These are phyloP conservation scores for Epicoccum sorghinum DNA, from an alignment of 2,329 filamentous ascomycete species.

Conservation along the genomic window DNA sequence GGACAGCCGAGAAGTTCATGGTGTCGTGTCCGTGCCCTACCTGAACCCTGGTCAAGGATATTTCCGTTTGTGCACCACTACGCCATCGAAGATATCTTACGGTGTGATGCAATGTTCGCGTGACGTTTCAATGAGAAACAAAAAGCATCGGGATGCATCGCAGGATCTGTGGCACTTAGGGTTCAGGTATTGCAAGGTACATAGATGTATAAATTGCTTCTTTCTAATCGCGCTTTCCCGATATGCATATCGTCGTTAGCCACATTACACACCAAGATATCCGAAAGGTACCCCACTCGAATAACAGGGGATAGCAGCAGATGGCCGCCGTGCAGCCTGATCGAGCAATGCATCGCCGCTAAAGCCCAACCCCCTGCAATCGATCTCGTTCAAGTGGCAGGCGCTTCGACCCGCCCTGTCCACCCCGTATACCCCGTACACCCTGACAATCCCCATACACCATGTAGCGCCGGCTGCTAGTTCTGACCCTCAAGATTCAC, in stretches of 20 bases:
- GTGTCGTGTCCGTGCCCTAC: neutral
- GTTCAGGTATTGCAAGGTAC: neutral
- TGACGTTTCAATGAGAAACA: neutral
- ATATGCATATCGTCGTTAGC: constrained; percentile 4
- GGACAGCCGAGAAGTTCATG: constrained; percentile 6
- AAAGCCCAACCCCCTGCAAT: constrained; percentile 21
- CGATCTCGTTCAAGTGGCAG: constrained; percentile 9
- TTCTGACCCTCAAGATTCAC: constrained; percentile 26
- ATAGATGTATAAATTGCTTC: constrained; percentile 7
- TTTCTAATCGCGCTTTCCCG: constrained; percentile 5
- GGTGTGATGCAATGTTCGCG: neutral
- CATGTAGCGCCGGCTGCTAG: constrained; percentile 31
- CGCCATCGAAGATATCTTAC: neutral
- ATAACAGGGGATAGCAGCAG: neutral
- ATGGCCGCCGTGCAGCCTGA: constrained; percentile 16
- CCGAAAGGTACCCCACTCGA: constrained; percentile 5
- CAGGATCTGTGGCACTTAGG: neutral
- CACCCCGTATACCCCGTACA: constrained; percentile 14
- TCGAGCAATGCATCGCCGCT: constrained; percentile 17
- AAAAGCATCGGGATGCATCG: neutral
- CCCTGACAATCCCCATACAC: constrained; percentile 20
- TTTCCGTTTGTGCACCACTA: neutral
- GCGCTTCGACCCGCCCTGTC: constrained; percentile 15
- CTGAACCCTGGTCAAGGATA: too few species aligned
- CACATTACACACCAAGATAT: constrained; percentile 10